Percentiles rank a stretch among this genome's conserved stretches.
These are phyloP conservation scores for Clavulina sp. DNA, from an alignment of 768 basidiomycete species.

Conservation along the genomic window DNA sequence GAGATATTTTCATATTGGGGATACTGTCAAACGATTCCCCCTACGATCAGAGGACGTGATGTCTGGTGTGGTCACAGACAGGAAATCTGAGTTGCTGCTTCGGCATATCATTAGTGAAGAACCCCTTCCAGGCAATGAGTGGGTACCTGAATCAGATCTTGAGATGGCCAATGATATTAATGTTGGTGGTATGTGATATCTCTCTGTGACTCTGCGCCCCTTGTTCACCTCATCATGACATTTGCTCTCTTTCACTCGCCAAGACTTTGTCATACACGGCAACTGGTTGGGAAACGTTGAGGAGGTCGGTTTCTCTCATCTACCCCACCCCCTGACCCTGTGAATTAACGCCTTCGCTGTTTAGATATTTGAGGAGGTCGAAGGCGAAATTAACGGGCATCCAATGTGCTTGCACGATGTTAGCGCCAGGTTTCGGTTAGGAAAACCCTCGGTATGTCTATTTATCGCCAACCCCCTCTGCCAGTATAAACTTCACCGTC, in stretches of 20 bases:
- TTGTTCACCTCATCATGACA: slow-evolving; percentile 3
- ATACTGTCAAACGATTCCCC: slow-evolving; percentile 62
- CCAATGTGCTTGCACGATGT: slow-evolving; percentile 59
- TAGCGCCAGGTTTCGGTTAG: slow-evolving; percentile 54
- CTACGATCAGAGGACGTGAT: slow-evolving; percentile 58
- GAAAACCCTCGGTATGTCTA: slow-evolving; percentile 29
- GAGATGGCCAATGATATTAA: slow-evolving; percentile 42
- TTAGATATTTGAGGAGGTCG: slow-evolving; percentile 70
- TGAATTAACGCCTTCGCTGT: slow-evolving; percentile 10
- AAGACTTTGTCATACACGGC: slow-evolving; percentile 60
- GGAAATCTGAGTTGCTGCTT: slow-evolving; percentile 45
- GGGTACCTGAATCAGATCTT: slow-evolving; percentile 43
- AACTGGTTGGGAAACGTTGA: slow-evolving; percentile 88
- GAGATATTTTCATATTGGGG: slow-evolving; percentile 59
- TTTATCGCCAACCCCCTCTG: background rate
- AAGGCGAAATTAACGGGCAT: slow-evolving; percentile 42
- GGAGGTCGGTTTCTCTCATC: slow-evolving; percentile 42
- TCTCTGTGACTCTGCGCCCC: background rate
- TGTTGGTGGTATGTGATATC: slow-evolving; percentile 22
- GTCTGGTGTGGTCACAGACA: slow-evolving; percentile 55
- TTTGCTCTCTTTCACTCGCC: slow-evolving; percentile 19
- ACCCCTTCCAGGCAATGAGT: slow-evolving; percentile 38
- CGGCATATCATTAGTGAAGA: slow-evolving; percentile 52
- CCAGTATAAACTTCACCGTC: background rate
- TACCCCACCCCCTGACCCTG: too few species aligned